Evolutionary conservation across 257 asterid species (phyloP).

Genomic region (Nicotiana paniculata): DNA sequence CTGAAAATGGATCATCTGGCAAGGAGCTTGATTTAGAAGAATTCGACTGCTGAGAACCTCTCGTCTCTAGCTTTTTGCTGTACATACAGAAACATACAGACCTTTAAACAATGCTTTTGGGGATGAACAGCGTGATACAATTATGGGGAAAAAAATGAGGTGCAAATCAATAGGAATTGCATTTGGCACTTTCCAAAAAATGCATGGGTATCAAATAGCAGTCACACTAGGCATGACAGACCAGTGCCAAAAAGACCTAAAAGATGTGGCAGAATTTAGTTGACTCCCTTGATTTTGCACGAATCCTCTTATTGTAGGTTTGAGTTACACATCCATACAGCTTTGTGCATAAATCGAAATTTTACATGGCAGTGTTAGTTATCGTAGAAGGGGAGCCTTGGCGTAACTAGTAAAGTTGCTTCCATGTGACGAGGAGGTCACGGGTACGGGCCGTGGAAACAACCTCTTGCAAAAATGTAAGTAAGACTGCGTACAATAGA

Average conservation of each 20-base stretch:
- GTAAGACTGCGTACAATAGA: no score
- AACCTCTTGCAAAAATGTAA: no score
- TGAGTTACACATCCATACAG: not conserved
- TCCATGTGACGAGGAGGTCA: no score
- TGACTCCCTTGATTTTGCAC: not conserved
- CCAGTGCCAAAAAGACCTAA: conserved; percentile 9
- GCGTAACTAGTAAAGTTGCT: no score
- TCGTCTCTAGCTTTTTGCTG: conserved; percentile 30
- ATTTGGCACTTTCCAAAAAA: not conserved
- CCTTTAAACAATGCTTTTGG: not conserved
- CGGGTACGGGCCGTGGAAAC: no score
- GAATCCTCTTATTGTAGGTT: not conserved
- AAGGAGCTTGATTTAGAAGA: conserved; percentile 36
- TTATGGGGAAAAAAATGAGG: not conserved
- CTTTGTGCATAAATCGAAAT: not conserved
- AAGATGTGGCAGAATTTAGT: not conserved
- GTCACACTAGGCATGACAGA: not conserved
- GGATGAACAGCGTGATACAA: not conserved
- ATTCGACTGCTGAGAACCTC: conserved; percentile 27
- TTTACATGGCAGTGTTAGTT: not conserved
- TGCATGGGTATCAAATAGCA: not conserved
- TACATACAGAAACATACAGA: not conserved
- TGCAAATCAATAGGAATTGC: not conserved
- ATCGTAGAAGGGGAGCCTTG: not conserved
- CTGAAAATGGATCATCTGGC: conserved; percentile 53